phyloP scores from a whole-genome alignment of 352 stramenopile species.

The Blastocystis sp. region DNA sequence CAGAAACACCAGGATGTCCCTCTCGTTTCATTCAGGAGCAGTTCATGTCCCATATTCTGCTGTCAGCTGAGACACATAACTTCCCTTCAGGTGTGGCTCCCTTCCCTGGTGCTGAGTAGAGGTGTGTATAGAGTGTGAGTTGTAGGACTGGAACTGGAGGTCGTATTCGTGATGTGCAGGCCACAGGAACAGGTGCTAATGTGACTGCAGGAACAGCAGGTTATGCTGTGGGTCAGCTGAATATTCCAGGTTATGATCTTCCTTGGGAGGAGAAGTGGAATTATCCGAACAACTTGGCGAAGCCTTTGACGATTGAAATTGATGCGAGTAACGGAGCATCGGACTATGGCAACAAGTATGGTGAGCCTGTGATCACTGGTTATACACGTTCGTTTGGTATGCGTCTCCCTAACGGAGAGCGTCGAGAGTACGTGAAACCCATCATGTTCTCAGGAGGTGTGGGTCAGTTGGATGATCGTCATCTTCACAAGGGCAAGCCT shows the following conservation, averaged over 20 bases:
- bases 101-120: constrained; percentile 71
- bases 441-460: constrained; percentile 99
- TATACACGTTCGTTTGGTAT: constrained; percentile 94
- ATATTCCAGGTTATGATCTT: constrained; percentile 86
- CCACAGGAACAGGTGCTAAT: constrained; percentile 88
- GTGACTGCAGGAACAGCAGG: constrained; percentile 80
- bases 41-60: constrained; percentile 83
- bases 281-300: constrained; percentile 76
- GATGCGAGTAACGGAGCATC: constrained; percentile 93
- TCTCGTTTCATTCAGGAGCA: constrained; percentile 72
- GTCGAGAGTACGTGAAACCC: constrained; percentile 97
- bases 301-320: constrained; percentile 86
- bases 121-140: constrained; percentile 76
- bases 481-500: constrained; percentile 85
- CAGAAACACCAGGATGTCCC: constrained; percentile 71
- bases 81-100: constrained; percentile 85
- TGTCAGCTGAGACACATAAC: constrained; percentile 99
- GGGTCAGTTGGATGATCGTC: constrained; percentile 84
- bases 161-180: constrained; percentile 95
- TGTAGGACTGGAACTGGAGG: constrained; percentile 86
- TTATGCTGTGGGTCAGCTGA: constrained; percentile 88
- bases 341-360: constrained; percentile 99
- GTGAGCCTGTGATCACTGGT: constrained; percentile 93
- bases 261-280: constrained; percentile 84
- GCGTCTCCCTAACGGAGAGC: constrained; percentile 83